phyloP scores from a whole-genome alignment of 2,329 filamentous ascomycete genomes.

The Mycogone perniciosa region DNA sequence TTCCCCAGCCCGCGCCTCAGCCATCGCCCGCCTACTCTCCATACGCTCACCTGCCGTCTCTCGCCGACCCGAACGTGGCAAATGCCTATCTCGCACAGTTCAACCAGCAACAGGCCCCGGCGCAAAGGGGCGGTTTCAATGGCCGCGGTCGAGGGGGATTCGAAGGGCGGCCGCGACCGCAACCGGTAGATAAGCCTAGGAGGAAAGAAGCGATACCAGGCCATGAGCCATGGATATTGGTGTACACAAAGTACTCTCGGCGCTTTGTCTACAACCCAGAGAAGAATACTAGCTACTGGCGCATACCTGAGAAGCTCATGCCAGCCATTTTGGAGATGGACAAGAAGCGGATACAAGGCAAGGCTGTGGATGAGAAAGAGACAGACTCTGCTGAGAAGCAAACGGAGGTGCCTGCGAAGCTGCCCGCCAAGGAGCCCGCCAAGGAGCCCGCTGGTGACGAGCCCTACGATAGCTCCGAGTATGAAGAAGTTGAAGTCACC shows the following conservation, averaged over 20 bases:
- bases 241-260: conserved; percentile 85
- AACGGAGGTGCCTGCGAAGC: neutral
- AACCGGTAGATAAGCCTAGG: conserved; percentile 73
- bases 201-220: conserved; percentile 73
- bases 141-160: conserved; percentile 40
- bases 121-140: conserved; percentile 20
- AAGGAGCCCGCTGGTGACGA: neutral
- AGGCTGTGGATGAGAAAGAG: conserved; percentile 31
- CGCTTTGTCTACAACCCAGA: conserved; percentile 84
- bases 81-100: conserved; percentile 56
- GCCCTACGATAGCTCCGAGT: conserved; percentile 58
- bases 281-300: conserved; percentile 90
- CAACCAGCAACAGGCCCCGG: conserved; percentile 32
- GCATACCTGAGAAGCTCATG: conserved; percentile 82
- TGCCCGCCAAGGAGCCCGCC: conserved; percentile 1
- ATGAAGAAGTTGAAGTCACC: conserved; percentile 63
- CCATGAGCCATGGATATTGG: conserved; percentile 79
- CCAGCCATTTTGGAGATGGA: conserved; percentile 69
- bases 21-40: conserved; percentile 17
- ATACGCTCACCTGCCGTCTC: conserved; percentile 27
- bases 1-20: conserved; percentile 26
- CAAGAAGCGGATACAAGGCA: conserved; percentile 59
- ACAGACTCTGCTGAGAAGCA: neutral
- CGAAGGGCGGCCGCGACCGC: conserved; percentile 56
- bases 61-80: conserved; percentile 50